Percentiles rank a stretch among this genome's conserved stretches.
These are phyloP conservation scores for Pyrenophora teres DNA, from an alignment of 2,329 filamentous ascomycete genomes.

Conservation along the genomic window DNA sequence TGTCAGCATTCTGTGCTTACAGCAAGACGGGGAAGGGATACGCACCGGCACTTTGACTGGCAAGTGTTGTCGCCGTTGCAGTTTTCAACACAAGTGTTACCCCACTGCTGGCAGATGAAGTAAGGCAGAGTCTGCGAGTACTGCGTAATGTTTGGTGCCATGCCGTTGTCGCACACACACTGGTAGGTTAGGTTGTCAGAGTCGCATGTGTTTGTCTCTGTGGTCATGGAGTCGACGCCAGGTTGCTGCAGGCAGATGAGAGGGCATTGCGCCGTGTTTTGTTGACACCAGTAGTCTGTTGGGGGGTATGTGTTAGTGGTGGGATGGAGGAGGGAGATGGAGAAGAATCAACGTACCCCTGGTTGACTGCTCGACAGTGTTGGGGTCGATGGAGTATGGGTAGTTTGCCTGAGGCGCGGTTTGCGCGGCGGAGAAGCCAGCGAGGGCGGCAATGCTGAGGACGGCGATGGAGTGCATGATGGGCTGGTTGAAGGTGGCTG, in stretches of 20 bases:
- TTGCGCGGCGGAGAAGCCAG: conserved; percentile 59
- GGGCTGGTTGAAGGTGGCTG: too few relatives aligned
- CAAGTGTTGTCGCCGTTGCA: conserved; percentile 66
- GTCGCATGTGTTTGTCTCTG: conserved; percentile 68
- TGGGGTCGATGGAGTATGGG: conserved; percentile 63
- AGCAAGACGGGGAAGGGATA: not conserved
- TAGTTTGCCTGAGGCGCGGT: conserved; percentile 30
- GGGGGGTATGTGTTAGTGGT: conserved; percentile 23
- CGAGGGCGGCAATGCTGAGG: conserved; percentile 57
- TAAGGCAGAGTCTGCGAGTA: conserved; percentile 80
- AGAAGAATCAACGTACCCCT: conserved; percentile 54
- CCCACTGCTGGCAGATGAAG: conserved; percentile 75
- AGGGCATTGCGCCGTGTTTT: conserved; percentile 68
- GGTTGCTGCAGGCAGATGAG: conserved; percentile 70
- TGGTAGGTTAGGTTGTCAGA: conserved; percentile 66
- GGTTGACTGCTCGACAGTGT: conserved; percentile 58
- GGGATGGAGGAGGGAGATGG: not conserved
- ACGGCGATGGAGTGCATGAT: conserved; percentile 57
- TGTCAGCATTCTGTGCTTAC: conserved; percentile 3
- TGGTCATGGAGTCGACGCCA: conserved; percentile 51
- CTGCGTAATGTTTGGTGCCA: conserved; percentile 72
- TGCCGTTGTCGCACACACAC: conserved; percentile 71
- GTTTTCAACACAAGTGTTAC: conserved; percentile 66
- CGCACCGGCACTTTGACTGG: conserved; percentile 60
- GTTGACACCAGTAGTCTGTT: conserved; percentile 67